Evolutionary conservation across 495 filamentous ascomycete genomes (phyloP), one percentile per base, ranked within the genome.

Genomic region (Penicillium salamii): DNA sequence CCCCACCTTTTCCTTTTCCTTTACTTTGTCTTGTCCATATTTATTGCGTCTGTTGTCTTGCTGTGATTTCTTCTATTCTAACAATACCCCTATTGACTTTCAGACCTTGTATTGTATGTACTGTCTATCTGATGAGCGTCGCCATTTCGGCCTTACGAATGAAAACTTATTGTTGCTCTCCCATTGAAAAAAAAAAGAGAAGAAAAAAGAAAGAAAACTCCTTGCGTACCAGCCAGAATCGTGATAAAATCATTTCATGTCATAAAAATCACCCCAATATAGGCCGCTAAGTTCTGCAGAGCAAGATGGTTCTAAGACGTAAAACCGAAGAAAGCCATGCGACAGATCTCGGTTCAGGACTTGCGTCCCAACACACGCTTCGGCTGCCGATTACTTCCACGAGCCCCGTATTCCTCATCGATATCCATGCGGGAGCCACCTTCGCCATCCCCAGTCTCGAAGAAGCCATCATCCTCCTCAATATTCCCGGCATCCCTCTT

Each of bases 361-460:
- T 72, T 73, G 34, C 68, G 66, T 19, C 68, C 73, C 36, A 77
- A 49, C 38, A 76, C 44, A n/a, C 71, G 59, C 59, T 74, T 74
- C 4, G 66, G 56, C 24, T 46, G 43, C 52, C 71, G 65, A 36
- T 70, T 59, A 54, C 45, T 50, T 36, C 63, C 68, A 54, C 61
- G 55, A 44, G 36, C 58, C 54, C 45, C 72, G 18, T 60, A 43
- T 0, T 60, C 69, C 39, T 76, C 70, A 47, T 76, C 72, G 42
- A 76, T 67, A 60, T 77, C 74, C 72, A 78, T 75, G 12, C 66
- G 63, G 23, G 72, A 78, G 7, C 58, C 66, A 8, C 71, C 63
- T 17, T 81, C 80, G 17, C 80, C 83, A 7, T 78, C 74, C 1
- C 56, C 59, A 24, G 65, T 55, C n/a, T 69, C 70, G 28, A 58